phyloP scores from a whole-genome alignment of 495 filamentous ascomycete genomes.

The Chaetomium cochliodes region DNA sequence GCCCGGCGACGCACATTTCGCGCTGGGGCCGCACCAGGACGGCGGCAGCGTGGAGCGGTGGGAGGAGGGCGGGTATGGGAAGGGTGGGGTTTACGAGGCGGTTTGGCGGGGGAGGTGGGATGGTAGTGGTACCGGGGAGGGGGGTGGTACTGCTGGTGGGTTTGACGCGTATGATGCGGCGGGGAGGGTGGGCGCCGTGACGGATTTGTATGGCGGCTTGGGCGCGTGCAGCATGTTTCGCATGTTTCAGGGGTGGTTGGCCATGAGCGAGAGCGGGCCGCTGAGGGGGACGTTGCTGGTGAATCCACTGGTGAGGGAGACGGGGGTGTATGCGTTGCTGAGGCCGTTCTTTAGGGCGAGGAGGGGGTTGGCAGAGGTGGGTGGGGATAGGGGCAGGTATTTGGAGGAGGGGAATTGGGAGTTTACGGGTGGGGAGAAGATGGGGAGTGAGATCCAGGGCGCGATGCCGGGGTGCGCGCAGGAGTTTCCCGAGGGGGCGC shows the following conservation, averaged over 20 bases:
- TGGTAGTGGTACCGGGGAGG: too few relatives aligned
- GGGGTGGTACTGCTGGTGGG: constrained; percentile 22
- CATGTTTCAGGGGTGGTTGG: constrained; percentile 86
- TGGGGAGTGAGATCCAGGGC: constrained; percentile 64
- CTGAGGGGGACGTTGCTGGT: constrained; percentile 79
- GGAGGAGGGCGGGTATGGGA: constrained; percentile 76
- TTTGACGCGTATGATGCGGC: constrained; percentile 80
- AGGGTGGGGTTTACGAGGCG: constrained; percentile 64
- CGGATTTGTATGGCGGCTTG: constrained; percentile 77
- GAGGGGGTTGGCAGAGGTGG: constrained; percentile 22
- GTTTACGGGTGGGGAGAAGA: constrained; percentile 49
- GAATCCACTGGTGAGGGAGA: constrained; percentile 72
- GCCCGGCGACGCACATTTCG: constrained; percentile 75
- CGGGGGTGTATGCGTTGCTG: constrained; percentile 78
- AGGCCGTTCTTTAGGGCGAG: constrained; percentile 74
- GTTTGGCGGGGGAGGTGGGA: constrained; percentile 80
- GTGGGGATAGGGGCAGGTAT: constrained; percentile 23
- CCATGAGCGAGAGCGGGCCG: constrained; percentile 68
- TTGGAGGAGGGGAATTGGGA: constrained; percentile 41
- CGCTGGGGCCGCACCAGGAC: constrained; percentile 82
- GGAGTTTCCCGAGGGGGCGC: constrained; percentile 67
- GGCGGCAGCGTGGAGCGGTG: constrained; percentile 83
- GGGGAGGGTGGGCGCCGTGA: constrained; percentile 63
- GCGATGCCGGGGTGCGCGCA: constrained; percentile 74
- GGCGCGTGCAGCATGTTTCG: constrained; percentile 82